These are phyloP conservation scores for Globisporangium takayamanum DNA, from an alignment of 352 stramenopile genomes.

Conservation along the genomic window DNA sequence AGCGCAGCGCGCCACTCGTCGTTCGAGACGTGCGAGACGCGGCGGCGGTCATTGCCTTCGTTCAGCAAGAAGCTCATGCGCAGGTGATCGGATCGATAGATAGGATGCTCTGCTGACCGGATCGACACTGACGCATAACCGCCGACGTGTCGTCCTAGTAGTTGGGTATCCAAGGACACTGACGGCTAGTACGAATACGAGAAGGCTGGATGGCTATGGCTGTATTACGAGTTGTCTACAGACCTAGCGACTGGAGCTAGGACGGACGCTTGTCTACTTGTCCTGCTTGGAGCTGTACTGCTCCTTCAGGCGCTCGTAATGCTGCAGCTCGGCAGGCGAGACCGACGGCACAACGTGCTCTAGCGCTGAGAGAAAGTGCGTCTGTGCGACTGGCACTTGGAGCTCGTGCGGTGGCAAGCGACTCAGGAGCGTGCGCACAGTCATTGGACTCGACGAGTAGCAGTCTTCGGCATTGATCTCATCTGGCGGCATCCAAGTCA, in stretches of 20 bases:
- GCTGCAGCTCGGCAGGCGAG: conserved; percentile 71
- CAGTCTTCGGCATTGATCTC: conserved; percentile 70
- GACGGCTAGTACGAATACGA: no score
- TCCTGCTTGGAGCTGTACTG: conserved; percentile 78
- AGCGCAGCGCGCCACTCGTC: conserved; percentile 32
- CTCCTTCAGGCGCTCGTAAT: conserved; percentile 84
- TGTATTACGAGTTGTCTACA: no score
- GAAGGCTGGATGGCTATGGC: no score
- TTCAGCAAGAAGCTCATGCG: conserved; percentile 15
- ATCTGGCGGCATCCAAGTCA: conserved; percentile 17
- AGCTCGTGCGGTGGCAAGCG: conserved; percentile 54
- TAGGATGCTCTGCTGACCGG: no score
- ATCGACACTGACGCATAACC: not conserved
- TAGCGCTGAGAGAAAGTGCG: conserved; percentile 55
- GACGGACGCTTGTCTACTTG: not conserved
- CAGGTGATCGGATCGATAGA: no score
- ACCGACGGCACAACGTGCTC: conserved; percentile 76
- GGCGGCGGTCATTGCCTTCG: conserved; percentile 14
- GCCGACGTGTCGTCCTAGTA: no score
- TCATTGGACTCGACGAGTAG: conserved; percentile 74
- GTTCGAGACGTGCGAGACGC: conserved; percentile 22
- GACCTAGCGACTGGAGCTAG: no score
- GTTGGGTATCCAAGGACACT: no score
- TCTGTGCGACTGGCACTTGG: conserved; percentile 40
- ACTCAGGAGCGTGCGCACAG: conserved; percentile 59